These are phyloP conservation scores for Tuber brumale DNA, from an alignment of 495 filamentous ascomycete species.

Conservation along the genomic window DNA sequence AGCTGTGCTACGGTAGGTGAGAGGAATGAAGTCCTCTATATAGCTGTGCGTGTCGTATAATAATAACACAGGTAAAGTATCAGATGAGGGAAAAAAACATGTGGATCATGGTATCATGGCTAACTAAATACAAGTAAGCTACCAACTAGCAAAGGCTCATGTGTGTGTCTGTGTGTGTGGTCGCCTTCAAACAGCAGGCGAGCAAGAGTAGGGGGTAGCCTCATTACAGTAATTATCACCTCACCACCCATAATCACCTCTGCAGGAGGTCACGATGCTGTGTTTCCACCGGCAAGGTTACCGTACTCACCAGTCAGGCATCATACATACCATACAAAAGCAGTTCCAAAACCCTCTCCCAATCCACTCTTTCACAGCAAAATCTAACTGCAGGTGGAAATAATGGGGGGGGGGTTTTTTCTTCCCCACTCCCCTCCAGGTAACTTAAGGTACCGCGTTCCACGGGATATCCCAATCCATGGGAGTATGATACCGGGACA, in stretches of 20 bases:
- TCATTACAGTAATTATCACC: not conserved
- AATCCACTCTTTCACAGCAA: not conserved
- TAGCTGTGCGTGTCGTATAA: not conserved
- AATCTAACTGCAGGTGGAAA: not conserved
- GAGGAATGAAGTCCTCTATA: not conserved
- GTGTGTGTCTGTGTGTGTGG: not conserved
- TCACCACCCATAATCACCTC: not conserved
- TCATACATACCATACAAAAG: not conserved
- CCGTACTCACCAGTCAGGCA: not conserved
- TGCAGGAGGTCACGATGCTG: conserved; percentile 1
- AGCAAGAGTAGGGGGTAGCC: not conserved
- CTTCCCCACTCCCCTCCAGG: not conserved
- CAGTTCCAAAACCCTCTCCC: not conserved
- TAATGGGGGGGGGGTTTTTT: not conserved
- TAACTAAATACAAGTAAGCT: not conserved
- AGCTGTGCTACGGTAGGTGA: not conserved
- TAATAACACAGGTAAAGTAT: not conserved
- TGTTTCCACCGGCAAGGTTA: not conserved
- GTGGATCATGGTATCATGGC: not conserved
- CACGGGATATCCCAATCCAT: not conserved
- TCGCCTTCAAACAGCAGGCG: not conserved
- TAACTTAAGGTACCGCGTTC: not conserved
- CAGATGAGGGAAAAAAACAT: not conserved
- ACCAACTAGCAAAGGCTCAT: not conserved
- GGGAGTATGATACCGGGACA: not conserved